These are phyloP conservation scores for Boletus huronensis DNA, from an alignment of 768 basidiomycete genomes.

Conservation along the genomic window DNA sequence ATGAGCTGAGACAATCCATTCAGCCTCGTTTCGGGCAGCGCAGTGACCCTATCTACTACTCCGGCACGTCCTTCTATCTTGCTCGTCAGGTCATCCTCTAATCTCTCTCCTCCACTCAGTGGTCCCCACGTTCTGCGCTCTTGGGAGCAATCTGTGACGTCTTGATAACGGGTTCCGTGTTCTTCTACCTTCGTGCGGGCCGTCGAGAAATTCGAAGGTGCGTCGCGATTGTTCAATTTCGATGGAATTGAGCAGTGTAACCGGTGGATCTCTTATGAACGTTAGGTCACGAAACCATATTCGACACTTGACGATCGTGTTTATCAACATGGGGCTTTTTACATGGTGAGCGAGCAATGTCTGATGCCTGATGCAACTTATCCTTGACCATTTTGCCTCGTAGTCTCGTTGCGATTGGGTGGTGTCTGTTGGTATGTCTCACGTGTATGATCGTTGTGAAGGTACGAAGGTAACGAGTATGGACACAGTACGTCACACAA, in stretches of 20 bases:
- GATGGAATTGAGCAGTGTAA: neutral
- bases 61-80: neutral
- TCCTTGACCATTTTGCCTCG: neutral
- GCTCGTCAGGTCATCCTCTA: no score
- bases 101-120: neutral
- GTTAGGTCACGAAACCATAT: constrained; percentile 7
- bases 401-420: constrained; percentile 7
- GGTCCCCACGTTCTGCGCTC: constrained; percentile 29
- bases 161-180: constrained; percentile 19
- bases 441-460: no score
- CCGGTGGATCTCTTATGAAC: neutral
- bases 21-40: neutral
- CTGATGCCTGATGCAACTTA: neutral
- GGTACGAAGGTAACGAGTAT: neutral
- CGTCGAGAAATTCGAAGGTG: constrained; percentile 10
- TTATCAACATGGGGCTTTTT: constrained; percentile 14
- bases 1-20: neutral
- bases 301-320: constrained; percentile 11
- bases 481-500: neutral
- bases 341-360: constrained; percentile 6
- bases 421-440: constrained; percentile 8
- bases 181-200: constrained; percentile 21
- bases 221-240: no score
- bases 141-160: constrained; percentile 11
- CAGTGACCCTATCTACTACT: neutral